Percentiles rank a stretch among this genome's conserved stretches.
These are phyloP conservation scores for Podochytrium sp. DNA, from an alignment of 192 early-diverging fungal species.

Conservation along the genomic window DNA sequence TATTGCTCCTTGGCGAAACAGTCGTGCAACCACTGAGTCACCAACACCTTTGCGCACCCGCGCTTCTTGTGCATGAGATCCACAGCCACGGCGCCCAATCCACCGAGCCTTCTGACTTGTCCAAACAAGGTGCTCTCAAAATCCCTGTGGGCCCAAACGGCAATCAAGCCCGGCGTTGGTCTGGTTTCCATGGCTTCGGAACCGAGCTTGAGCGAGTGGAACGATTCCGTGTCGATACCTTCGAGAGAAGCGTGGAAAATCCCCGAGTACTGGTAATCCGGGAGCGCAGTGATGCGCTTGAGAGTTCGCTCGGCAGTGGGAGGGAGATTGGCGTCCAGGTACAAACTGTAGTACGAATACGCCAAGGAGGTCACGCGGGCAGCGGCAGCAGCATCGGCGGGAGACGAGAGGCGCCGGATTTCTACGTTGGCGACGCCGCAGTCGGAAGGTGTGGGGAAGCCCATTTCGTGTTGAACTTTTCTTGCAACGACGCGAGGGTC, in stretches of 20 bases:
- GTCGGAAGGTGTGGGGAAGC: too few relatives aligned
- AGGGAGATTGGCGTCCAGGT: background rate
- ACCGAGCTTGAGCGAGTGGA: background rate
- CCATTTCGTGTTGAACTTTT: too few relatives aligned
- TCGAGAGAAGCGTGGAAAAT: background rate
- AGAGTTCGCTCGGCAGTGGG: background rate
- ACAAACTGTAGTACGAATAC: background rate
- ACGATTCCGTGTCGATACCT: background rate
- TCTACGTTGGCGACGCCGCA: too few relatives aligned
- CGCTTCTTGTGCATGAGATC: conserved; percentile 28
- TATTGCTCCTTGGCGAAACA: background rate
- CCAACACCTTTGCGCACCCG: conserved; percentile 8
- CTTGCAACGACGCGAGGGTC: too few relatives aligned
- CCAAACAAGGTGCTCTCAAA: conserved; percentile 8
- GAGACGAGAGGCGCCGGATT: background rate
- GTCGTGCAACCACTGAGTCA: conserved; percentile 4
- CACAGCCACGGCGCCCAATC: conserved; percentile 5
- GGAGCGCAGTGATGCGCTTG: too few relatives aligned
- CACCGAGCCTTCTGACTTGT: background rate
- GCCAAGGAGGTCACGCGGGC: conserved; percentile 1
- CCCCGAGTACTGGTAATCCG: background rate
- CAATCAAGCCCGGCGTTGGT: background rate
- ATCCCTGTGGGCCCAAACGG: conserved; percentile 6
- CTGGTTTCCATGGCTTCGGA: background rate
- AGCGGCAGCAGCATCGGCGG: background rate